Evolutionary conservation across 495 filamentous ascomycete genomes (phyloP), one percentile per base, ranked within the genome.

Genomic region (Staphylotrichum longicolle): DNA sequence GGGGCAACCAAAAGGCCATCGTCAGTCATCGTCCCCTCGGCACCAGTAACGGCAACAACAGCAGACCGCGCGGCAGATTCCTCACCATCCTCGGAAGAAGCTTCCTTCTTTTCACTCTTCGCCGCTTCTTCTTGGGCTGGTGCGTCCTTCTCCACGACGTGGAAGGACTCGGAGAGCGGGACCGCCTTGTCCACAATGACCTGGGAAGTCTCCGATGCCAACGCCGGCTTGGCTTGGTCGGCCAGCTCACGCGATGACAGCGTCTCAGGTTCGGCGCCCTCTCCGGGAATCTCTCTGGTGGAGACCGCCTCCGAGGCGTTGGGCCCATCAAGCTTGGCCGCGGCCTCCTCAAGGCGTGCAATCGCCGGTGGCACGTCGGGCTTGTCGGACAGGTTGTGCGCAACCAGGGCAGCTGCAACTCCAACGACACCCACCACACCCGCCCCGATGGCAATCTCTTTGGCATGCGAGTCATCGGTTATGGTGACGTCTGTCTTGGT

Each of bases 111-210:
- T 20, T 68, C 45, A 33, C 33, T 61, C 55, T 57, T 57, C 52
- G 60, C 66, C 66, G 58, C 66, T 66, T 69, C 71, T 66, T 70
- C 66, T 49, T 65, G 68, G 62, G 68, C 68, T 52, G 65, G 60
- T 62, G 63, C 42, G 15, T 67, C 66, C 59, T 62, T 71, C 34
- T 73, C 72, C 27, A 76, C 65, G 1, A 74, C 55, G 63, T 70
- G 68, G 61, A 77, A 74, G 33, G 75, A 72, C 57, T 77, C 74
- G 7, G 73, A 70, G 44, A 76, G 74, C 52, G 74, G 67, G 50
- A 66, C 57, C 10, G 30, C 10, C 12, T 58, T 64, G 14, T 70
- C 58, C 47, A 67, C 66, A 10, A 69, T 63, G n/a, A 75, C 66
- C 46, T 75, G 63, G 35, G 70, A 70, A 9, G 70, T 61, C 50